Evolutionary conservation across 139 green algal species (phyloP), one percentile per base, ranked within the genome.

Genomic region (Chlorella sp.): DNA sequence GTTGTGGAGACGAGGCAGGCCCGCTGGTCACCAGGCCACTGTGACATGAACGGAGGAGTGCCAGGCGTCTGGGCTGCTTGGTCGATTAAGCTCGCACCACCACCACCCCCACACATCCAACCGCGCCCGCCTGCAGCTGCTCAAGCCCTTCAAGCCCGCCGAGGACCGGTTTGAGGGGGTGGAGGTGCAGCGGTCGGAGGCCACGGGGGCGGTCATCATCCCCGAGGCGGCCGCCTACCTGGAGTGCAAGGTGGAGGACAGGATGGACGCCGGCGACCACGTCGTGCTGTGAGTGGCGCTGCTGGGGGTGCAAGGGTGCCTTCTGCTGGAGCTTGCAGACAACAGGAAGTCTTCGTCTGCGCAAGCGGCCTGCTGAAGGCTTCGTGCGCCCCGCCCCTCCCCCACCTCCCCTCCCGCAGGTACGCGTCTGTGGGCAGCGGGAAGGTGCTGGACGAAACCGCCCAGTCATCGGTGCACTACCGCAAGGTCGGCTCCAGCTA

Each of bases 241-340:
- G 88, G 94, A 98, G 90, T 98, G 95, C 90, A 94, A 84, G n/a
- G 92, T 93, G 65, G 65, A 40, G 46, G 28, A 54, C 20, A 93
- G 97, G 62, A 90, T 99, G 96, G 97, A 99, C 90, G 96, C 95
- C 0, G 82, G 91, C 2, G 97, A 99, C 87, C 97, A 99, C 88
- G 99, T 95, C 95, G 88, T 99, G 43, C 94, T 94, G 51, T 60
- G 51, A 60, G 51, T 60, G 51, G 51, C 13, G 51, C 13, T 16
- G 51, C 13, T 26, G 51, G 51, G 51, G 51, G n/a, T n/a, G n/a
- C n/a, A n/a, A n/a, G n/a, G n/a, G n/a, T n/a, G n/a, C n/a, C n/a
- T n/a, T n/a, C n/a, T n/a, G n/a, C n/a, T n/a, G n/a, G n/a, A n/a
- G n/a, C n/a, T n/a, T n/a, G n/a, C n/a, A n/a, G n/a, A n/a, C n/a